A percentile compares a stretch with the other conserved stretches of the same genome.
Evolutionary conservation across 2,329 filamentous ascomycete genomes (phyloP).

Genomic region (Aspergillus calidoustus): DNA sequence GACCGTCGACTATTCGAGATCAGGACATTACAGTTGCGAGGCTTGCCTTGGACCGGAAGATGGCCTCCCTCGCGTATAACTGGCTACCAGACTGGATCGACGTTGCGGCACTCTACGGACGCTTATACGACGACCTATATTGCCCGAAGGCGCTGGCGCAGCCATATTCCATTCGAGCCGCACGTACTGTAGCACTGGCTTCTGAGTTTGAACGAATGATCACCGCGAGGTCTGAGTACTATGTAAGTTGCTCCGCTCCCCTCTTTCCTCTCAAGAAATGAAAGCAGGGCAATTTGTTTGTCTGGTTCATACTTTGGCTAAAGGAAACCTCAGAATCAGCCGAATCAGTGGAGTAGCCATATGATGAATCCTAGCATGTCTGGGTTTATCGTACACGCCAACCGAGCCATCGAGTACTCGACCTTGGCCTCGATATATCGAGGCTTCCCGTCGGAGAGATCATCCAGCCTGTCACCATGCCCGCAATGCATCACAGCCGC

Average conservation of each 20-base stretch:
- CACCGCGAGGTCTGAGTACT: neutral
- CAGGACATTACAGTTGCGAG: slow-evolving; percentile 17
- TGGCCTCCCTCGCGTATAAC: slow-evolving; percentile 11
- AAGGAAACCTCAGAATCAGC: neutral
- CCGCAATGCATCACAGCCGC: slow-evolving; percentile 17
- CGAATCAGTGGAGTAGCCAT: slow-evolving; percentile 2
- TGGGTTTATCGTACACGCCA: slow-evolving; percentile 5
- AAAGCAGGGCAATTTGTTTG: too few relatives aligned
- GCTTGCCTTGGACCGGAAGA: slow-evolving; percentile 8
- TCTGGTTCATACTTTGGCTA: too few relatives aligned
- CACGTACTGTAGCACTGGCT: slow-evolving; percentile 18
- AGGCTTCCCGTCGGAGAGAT: slow-evolving; percentile 3
- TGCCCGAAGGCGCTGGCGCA: slow-evolving; percentile 21
- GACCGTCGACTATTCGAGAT: slow-evolving; percentile 20
- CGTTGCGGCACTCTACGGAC: slow-evolving; percentile 21
- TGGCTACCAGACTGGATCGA: slow-evolving; percentile 22
- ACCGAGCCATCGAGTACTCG: slow-evolving; percentile 12
- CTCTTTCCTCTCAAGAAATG: too few relatives aligned
- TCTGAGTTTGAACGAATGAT: slow-evolving; percentile 16
- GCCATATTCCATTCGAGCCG: slow-evolving; percentile 12
- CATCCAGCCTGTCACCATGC: slow-evolving; percentile 4
- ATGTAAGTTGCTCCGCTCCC: neutral
- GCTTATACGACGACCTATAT: slow-evolving; percentile 20
- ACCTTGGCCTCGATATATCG: slow-evolving; percentile 21
- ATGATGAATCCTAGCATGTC: neutral